These are phyloP conservation scores for Mycosarcoma mackinlayi DNA, from an alignment of 1,284 basidiomycete species.

Conservation along the genomic window DNA sequence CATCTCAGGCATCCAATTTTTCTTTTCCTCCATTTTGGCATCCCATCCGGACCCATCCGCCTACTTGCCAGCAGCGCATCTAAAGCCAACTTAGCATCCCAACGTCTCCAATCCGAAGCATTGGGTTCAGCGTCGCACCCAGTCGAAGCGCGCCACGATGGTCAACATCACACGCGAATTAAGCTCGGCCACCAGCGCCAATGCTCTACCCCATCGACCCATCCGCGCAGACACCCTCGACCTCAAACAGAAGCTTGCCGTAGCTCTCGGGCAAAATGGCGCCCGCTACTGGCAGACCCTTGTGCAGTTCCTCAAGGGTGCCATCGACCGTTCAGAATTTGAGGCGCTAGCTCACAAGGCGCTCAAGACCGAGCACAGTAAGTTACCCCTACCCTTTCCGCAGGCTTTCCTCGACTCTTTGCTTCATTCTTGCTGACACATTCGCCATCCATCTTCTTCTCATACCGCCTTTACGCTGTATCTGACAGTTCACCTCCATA, in stretches of 20 bases:
- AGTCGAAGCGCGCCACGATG: constrained; percentile 30
- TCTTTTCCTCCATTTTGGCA: background rate
- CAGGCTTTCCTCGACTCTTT: background rate
- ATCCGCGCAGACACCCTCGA: constrained; percentile 60
- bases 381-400: constrained; percentile 11
- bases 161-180: constrained; percentile 34
- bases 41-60: constrained; percentile 1
- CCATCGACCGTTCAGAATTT: constrained; percentile 68
- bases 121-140: constrained; percentile 25
- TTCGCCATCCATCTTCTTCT: no score
- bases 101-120: constrained; percentile 2
- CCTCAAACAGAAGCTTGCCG: constrained; percentile 61
- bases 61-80: background rate
- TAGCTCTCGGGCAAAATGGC: constrained; percentile 61
- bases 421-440: background rate
- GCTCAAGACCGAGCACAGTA: constrained; percentile 60
- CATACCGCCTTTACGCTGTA: background rate
- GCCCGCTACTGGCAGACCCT: constrained; percentile 69
- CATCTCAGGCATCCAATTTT: background rate
- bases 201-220: constrained; percentile 38
- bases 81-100: constrained; percentile 3
- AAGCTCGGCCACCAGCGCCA: constrained; percentile 36
- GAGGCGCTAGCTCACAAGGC: constrained; percentile 60
- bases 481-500: constrained; percentile 69
- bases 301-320: constrained; percentile 67